Evolutionary conservation across 371 early-diverging fungal genomes (phyloP), one percentile per base, ranked within the genome.

Genomic region (Lichtheimia ornata): DNA sequence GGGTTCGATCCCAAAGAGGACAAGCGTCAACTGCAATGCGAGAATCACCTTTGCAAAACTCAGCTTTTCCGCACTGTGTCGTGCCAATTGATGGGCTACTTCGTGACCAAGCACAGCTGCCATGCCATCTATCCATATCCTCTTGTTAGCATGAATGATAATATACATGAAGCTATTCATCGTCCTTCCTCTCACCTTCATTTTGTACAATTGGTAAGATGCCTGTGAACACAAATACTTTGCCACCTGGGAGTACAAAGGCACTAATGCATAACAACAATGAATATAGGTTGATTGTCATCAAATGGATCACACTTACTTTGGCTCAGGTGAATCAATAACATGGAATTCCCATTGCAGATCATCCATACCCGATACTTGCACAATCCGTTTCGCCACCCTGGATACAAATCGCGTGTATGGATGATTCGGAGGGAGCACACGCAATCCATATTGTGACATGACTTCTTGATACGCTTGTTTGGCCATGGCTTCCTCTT

Each of bases 51-150:
- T 90, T n/a, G 84, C 72, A 57, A 85, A 86, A 53, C 91, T 91
- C 58, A 96, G 71, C 64, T 92, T 88, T 62, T 94, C 92, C 3
- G 91, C 90, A 47, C 87, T 84, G 61, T 94, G 92, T n/a, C 91
- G 79, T 9, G 90, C 91, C 13, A 94, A 53, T 66, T 94, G 92
- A 75, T 95, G 95, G 0, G 91, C 92, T 44, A 92, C 84, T 65
- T 96, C 96, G 63, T 96, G 96, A 1, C 92, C 93, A 13, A 96
- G 67, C 5, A 97, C 95, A 0, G 95, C 93, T 3, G 98, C 98
- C 74, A 96, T 70, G n/a, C 95, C 95, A 66, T 91, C 86, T 79
- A 42, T 56, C 15, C 18, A 27, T 52, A n/a, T n/a, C 25, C 20
- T n/a, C 0, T 7, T 55, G 7, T 18, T 17, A 43, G 30, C 25